A percentile compares a stretch with the other conserved stretches of the same genome.
Conservation (phyloP, 441 rosid genomes). For the Arabidopsis hybrid region DNA sequence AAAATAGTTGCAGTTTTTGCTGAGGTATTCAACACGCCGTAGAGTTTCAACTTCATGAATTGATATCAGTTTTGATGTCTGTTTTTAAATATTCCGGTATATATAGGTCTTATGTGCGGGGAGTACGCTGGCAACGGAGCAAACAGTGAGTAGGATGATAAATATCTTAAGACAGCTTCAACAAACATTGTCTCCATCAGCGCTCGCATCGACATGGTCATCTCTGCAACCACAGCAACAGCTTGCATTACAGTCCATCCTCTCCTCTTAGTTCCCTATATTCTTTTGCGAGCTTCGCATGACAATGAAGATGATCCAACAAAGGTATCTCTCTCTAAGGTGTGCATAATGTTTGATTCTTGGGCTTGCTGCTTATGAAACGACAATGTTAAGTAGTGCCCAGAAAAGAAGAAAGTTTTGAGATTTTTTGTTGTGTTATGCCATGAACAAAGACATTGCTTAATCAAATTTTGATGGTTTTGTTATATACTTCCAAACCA, state of each 20-base stretch:
- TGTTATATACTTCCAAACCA: neutral
- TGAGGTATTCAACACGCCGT: conserved; percentile 49
- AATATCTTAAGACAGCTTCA: conserved; percentile 58
- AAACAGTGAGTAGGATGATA: conserved; percentile 64
- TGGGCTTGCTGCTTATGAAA: conserved; percentile 15
- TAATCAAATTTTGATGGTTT: neutral
- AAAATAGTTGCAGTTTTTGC: conserved; percentile 62
- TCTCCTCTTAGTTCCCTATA: conserved; percentile 49
- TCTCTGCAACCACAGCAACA: conserved; percentile 64
- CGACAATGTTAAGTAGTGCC: neutral
- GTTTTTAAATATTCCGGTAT: conserved; percentile 6
- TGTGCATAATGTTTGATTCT: conserved; percentile 28
- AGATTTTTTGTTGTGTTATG: conserved; percentile 2
- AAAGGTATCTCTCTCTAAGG: neutral
- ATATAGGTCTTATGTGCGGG: conserved; percentile 55
- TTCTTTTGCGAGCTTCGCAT: conserved; percentile 10
- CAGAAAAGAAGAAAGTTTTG: conserved; percentile 16
- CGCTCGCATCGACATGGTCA: conserved; percentile 64
- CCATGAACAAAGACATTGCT: neutral
- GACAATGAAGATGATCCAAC: conserved; percentile 16
- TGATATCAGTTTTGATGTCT: neutral
- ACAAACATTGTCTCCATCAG: conserved; percentile 59
- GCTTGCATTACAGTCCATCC: conserved; percentile 57
- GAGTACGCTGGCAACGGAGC: conserved; percentile 54
- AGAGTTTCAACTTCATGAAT: conserved; percentile 1